phyloP scores from a whole-genome alignment of 2,329 filamentous ascomycete species.

The Colletotrichum sp. region DNA sequence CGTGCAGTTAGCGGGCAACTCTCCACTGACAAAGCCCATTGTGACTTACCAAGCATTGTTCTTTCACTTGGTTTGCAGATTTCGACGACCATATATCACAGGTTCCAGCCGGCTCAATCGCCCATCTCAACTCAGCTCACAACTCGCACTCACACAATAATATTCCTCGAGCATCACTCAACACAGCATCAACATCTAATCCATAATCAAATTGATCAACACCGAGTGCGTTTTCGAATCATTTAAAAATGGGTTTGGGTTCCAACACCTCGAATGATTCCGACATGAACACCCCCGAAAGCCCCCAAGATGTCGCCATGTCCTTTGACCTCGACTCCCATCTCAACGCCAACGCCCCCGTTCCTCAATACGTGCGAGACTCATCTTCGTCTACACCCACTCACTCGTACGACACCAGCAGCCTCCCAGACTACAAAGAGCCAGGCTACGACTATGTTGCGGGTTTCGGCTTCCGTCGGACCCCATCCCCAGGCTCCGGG shows the following conservation, averaged over 20 bases:
- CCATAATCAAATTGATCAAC: no score
- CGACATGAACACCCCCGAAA: not conserved
- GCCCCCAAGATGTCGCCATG: not conserved
- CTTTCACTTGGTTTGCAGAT: not conserved
- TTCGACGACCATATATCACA: not conserved
- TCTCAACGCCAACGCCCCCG: not conserved
- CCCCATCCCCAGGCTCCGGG: not conserved
- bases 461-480: not conserved
- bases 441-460: not conserved
- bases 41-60: not conserved
- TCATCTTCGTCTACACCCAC: not conserved
- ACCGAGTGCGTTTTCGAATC: not conserved
- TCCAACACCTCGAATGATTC: not conserved
- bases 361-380: not conserved
- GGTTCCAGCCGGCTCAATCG: not conserved
- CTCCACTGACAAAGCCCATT: not conserved
- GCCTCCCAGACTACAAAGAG: not conserved
- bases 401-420: not conserved
- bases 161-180: not conserved
- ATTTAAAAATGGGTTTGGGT: accelerated
- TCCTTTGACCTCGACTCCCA: not conserved
- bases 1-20: not conserved
- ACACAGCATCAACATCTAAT: not conserved
- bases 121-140: not conserved
- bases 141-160: not conserved